phyloP scores from a whole-genome alignment of 2,329 filamentous ascomycete species.

The Chrysoporthe puriensis region DNA sequence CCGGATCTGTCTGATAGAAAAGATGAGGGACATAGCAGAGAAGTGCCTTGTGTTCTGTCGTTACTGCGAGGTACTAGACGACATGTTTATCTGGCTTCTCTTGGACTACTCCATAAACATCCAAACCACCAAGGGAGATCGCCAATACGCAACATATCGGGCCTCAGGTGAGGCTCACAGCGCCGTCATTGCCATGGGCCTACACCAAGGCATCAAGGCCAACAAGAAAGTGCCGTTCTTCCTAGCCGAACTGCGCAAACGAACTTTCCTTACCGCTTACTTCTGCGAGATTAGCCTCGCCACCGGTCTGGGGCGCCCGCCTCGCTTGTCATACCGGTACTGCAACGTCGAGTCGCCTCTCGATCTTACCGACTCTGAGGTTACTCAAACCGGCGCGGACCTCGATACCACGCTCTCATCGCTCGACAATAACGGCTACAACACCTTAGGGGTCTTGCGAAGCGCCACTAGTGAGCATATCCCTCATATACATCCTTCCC shows the following conservation, averaged over 20 bases:
- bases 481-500: slow-evolving; percentile 22
- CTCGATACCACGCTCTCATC: slow-evolving; percentile 34
- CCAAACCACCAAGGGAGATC: slow-evolving; percentile 35
- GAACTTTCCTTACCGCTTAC: slow-evolving; percentile 35
- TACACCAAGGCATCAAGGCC: slow-evolving; percentile 38
- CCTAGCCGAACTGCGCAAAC: slow-evolving; percentile 37
- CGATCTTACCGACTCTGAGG: slow-evolving; percentile 36
- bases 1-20: slow-evolving; percentile 34
- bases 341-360: slow-evolving; percentile 36
- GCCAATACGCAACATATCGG: slow-evolving; percentile 37
- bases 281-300: slow-evolving; percentile 37
- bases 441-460: slow-evolving; percentile 32
- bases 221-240: slow-evolving; percentile 39
- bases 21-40: slow-evolving; percentile 36
- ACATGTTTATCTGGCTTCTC: slow-evolving; percentile 40
- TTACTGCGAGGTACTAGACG: slow-evolving; percentile 39
- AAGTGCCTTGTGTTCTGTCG: slow-evolving; percentile 39
- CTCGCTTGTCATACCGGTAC: slow-evolving; percentile 39
- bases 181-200: slow-evolving; percentile 38
- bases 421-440: slow-evolving; percentile 38
- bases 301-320: slow-evolving; percentile 40
- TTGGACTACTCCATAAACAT: slow-evolving; percentile 34
- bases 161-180: slow-evolving; percentile 38
- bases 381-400: slow-evolving; percentile 35
- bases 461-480: slow-evolving; percentile 28